A percentile compares a stretch with the other conserved stretches of the same genome.
These are phyloP conservation scores for Bathelium albidoporum DNA, from an alignment of 495 filamentous ascomycete genomes.

Conservation along the genomic window DNA sequence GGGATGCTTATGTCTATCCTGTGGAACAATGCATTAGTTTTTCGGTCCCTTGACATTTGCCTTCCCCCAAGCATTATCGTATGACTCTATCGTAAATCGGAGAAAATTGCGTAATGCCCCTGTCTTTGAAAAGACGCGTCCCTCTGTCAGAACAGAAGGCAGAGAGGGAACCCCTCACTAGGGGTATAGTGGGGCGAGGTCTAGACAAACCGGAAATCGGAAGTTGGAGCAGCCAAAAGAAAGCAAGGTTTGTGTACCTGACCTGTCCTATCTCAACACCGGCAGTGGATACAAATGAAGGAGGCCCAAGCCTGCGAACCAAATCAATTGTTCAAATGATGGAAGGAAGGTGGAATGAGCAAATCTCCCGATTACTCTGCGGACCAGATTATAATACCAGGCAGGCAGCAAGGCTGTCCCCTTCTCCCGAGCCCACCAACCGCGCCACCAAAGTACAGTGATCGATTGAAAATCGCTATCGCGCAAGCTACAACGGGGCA, in stretches of 20 bases:
- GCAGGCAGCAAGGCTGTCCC: neutral
- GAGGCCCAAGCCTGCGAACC: no score
- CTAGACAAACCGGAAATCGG: no score
- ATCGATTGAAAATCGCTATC: neutral
- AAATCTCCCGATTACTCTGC: no score
- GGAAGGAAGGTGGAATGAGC: no score
- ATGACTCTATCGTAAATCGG: neutral
- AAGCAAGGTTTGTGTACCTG: neutral
- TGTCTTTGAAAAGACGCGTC: neutral
- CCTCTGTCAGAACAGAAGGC: neutral
- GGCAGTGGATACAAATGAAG: no score
- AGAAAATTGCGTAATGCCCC: neutral
- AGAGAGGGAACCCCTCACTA: neutral
- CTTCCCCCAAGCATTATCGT: neutral
- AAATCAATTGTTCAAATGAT: no score
- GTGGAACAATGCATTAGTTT: slow-evolving; percentile 3
- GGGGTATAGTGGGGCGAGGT: neutral
- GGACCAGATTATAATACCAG: no score
- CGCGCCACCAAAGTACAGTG: neutral
- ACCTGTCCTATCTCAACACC: no score
- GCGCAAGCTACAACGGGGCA: no score
- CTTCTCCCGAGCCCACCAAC: neutral
- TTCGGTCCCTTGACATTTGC: neutral
- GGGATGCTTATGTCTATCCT: neutral
- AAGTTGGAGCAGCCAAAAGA: no score